These are phyloP conservation scores for Elongisporangium anandrum DNA, from an alignment of 352 stramenopile species.

Conservation along the genomic window DNA sequence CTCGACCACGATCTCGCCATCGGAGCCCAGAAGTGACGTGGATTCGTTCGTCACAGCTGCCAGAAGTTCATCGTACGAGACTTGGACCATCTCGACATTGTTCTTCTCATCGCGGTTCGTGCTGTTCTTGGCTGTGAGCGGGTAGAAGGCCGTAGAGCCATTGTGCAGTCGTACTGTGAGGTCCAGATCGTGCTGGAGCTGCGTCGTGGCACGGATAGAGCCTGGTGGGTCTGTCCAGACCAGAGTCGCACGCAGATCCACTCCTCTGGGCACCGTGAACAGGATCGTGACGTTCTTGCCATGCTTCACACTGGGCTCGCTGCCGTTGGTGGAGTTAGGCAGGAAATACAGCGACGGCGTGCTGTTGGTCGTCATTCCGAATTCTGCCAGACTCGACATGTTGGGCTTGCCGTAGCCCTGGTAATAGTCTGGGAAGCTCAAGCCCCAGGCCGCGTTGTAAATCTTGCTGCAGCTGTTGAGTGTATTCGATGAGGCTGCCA, in stretches of 20 bases:
- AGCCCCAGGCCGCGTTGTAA: conserved; percentile 20
- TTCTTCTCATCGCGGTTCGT: conserved; percentile 68
- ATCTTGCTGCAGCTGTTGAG: conserved; percentile 45
- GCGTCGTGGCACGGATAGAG: conserved; percentile 47
- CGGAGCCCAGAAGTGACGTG: conserved; percentile 14
- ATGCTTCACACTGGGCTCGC: conserved; percentile 49
- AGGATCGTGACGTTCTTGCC: conserved; percentile 59
- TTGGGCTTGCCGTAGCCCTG: conserved; percentile 83
- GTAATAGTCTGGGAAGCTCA: conserved; percentile 69
- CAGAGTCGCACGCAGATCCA: conserved; percentile 65
- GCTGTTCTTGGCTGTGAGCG: conserved; percentile 43
- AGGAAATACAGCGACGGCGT: conserved; percentile 59
- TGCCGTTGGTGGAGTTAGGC: conserved; percentile 64
- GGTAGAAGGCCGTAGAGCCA: conserved; percentile 46
- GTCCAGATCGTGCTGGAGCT: conserved; percentile 80
- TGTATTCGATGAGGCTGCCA: conserved; percentile 31
- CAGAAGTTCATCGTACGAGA: conserved; percentile 61
- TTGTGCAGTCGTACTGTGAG: conserved; percentile 62
- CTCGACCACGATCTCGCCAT: conserved; percentile 71
- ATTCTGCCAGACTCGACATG: conserved; percentile 73
- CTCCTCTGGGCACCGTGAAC: conserved; percentile 57
- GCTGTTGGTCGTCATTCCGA: conserved; percentile 12
- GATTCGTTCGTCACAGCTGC: conserved; percentile 18
- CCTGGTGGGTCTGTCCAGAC: conserved; percentile 79
- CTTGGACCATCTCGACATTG: conserved; percentile 83